phyloP scores from a whole-genome alignment of 1,284 basidiomycete genomes.

The Albatrellus sp. region DNA sequence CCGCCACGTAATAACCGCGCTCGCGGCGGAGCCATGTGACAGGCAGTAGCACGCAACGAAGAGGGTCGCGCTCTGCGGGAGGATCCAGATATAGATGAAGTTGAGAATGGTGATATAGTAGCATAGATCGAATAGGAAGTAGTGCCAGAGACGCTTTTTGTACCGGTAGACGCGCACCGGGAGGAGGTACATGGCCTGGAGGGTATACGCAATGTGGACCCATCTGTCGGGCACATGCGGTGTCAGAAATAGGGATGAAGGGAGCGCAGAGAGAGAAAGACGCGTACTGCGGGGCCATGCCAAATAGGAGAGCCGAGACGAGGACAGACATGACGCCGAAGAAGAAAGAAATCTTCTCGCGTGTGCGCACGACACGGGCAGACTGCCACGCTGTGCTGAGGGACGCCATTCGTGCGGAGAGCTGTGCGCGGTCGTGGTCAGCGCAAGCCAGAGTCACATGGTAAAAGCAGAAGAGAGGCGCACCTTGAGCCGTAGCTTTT shows the following conservation, averaged over 20 bases:
- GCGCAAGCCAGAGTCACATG: constrained; percentile 4
- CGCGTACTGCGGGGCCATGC: constrained; percentile 67
- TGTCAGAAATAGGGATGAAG: constrained; percentile 1
- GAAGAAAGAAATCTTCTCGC: constrained; percentile 86
- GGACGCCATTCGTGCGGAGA: constrained; percentile 62
- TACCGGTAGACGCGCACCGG: constrained; percentile 73
- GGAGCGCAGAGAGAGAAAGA: constrained; percentile 14
- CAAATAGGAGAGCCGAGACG: constrained; percentile 73
- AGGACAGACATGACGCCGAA: constrained; percentile 84
- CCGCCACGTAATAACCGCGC: constrained; percentile 91
- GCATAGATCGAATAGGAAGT: constrained; percentile 89
- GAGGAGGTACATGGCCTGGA: constrained; percentile 65
- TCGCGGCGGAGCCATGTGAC: constrained; percentile 81
- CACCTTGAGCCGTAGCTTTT: constrained; percentile 64
- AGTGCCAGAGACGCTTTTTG: constrained; percentile 84
- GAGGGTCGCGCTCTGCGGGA: constrained; percentile 60
- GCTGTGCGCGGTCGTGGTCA: constrained; percentile 26
- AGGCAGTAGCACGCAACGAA: constrained; percentile 84
- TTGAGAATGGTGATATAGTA: constrained; percentile 87
- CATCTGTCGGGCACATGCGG: constrained; percentile 30
- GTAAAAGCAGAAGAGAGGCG: constrained; percentile 9
- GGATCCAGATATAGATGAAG: constrained; percentile 77
- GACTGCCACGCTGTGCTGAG: constrained; percentile 77
- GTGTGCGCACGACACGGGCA: constrained; percentile 82
- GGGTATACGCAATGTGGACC: constrained; percentile 70